A percentile compares a stretch with the other conserved stretches of the same genome.
Conservation (phyloP, 768 basidiomycete genomes). For the Hydnomerulius pinastri region DNA sequence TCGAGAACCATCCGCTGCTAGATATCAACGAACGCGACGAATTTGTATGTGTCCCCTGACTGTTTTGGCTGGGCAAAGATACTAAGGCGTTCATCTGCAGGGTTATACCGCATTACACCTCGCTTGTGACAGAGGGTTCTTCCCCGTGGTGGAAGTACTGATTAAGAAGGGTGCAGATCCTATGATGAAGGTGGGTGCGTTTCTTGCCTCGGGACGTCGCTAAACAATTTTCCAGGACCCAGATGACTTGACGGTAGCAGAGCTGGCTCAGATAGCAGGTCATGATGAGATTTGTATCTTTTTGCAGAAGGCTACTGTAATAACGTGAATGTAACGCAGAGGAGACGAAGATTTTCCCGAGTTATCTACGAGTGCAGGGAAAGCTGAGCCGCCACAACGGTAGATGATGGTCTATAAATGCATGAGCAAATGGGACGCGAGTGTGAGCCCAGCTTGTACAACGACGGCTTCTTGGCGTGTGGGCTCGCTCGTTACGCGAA, state of each 20-base stretch:
- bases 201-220: not conserved
- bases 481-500: not conserved
- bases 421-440: too few relatives aligned
- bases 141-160: constrained; percentile 56
- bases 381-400: constrained; percentile 11
- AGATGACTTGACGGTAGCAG: constrained; percentile 61
- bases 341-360: not conserved
- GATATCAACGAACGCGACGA: constrained; percentile 68
- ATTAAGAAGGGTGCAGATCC: constrained; percentile 65
- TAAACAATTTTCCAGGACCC: constrained; percentile 51
- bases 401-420: not conserved
- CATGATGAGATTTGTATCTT: constrained; percentile 52
- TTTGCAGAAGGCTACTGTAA: constrained; percentile 18
- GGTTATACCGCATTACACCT: constrained; percentile 88
- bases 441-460: too few relatives aligned
- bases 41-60: constrained; percentile 55
- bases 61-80: constrained; percentile 2
- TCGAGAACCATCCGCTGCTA: constrained; percentile 41
- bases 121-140: constrained; percentile 80
- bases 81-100: constrained; percentile 44
- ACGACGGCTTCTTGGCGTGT: too few relatives aligned
- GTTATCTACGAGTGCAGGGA: too few relatives aligned
- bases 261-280: constrained; percentile 60
- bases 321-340: constrained; percentile 8
- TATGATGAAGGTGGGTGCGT: constrained; percentile 55